Base-by-base conservation (phyloP, 2,329 filamentous ascomycete genomes). In the Rhinocladiella similis region DNA sequence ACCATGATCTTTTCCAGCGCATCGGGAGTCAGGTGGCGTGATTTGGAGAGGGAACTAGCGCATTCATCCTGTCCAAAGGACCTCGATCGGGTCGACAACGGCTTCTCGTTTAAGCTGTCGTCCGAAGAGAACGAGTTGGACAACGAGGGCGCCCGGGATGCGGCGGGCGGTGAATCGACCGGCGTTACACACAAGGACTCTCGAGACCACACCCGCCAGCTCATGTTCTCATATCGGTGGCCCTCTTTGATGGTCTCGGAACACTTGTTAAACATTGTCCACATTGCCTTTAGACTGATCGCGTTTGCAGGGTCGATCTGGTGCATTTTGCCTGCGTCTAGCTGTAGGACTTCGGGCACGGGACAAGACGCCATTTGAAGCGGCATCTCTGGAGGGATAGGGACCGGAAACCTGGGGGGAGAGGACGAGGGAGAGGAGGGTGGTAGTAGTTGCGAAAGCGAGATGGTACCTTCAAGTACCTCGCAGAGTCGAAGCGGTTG, bases 221-320 rank as follows among this genome's bases (percentile, higher is more conserved):
- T 95, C 62, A 99, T 80, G 77, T 99, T 97, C 73, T 97, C 94
- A 70, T 97, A 80, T 69, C 94, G 83, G 70, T 90, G 86, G 55
- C 94, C 94, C 74, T 97, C 89, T 71, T 96, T 90, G 72, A 97
- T 88, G 50, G 92, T 94, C 69, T 94, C 90, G 70, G 91, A 91
- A 74, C 93, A 96, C 76, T 91, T 90, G 50, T 91, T 93, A 71
- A 97, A 97, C 59, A 97, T 91, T 73, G 91, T 93, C 91, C 92
- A 96, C 84, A 97, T 95, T 79, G 90, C 92, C 77, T 94, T 95
- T 50, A 97, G 84, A 70, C 92, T 95, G 76, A 96, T 90, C 25
- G 90, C 87, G 73, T 96, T 96, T 65, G 88, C 83, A 1, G 93
- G 96, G 76, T 97, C 92, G 69, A 97, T 91, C 73, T 95, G 91